phyloP scores from a whole-genome alignment of 306 rosid species.

The Lagenaria siceraria region DNA sequence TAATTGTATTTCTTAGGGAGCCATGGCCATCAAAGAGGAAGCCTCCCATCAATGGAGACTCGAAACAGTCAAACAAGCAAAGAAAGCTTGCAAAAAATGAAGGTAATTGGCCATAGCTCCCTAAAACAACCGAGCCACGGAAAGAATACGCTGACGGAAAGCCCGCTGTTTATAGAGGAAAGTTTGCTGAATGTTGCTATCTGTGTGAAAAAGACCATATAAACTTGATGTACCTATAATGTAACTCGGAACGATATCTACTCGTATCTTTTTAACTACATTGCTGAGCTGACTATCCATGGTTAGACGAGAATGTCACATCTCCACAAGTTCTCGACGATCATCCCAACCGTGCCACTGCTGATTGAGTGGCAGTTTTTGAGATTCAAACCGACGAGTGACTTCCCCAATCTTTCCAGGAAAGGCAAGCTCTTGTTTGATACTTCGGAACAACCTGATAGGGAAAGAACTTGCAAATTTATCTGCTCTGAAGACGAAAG shows the following conservation, averaged over 20 bases:
- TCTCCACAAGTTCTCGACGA: conserved; percentile 9
- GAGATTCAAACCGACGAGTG: conserved; percentile 5
- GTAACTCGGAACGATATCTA: not conserved
- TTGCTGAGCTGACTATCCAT: not conserved
- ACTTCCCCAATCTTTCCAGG: conserved; percentile 9
- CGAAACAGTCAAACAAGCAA: conserved; percentile 2
- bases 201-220: conserved; percentile 4
- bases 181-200: conserved; percentile 1
- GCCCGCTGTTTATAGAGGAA: not conserved
- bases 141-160: not conserved
- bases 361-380: conserved; percentile 9
- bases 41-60: not conserved
- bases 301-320: conserved; percentile 14
- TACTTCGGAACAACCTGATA: conserved; percentile 6
- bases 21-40: conserved; percentile 13
- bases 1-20: not conserved
- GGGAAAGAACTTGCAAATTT: conserved; percentile 8
- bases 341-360: not conserved
- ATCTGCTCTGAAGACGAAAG: conserved; percentile 4
- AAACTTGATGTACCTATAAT: not conserved
- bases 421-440: conserved; percentile 12
- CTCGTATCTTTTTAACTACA: not conserved
- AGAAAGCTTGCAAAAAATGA: conserved; percentile 11
- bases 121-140: conserved; percentile 4
- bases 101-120: not conserved